Conservation (phyloP, 192 early-diverging fungal genomes). For the Kickxella alabastrina region DNA sequence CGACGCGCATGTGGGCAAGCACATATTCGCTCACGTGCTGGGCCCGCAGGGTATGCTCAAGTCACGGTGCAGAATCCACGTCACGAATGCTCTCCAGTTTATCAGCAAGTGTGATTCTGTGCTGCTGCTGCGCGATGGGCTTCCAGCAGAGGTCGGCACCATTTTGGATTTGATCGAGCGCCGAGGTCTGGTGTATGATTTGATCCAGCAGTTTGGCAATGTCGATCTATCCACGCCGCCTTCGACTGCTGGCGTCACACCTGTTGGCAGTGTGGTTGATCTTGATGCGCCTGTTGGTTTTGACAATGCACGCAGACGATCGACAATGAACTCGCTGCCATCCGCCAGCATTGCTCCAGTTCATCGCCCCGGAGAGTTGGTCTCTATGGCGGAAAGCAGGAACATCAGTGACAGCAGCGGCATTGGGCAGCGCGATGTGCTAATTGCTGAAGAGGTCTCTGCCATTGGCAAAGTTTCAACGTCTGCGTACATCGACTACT, state of each 20-base stretch:
- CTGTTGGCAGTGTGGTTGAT: neutral
- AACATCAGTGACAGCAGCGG: conserved; percentile 1
- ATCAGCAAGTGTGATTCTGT: conserved; percentile 63
- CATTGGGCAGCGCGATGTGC: conserved; percentile 3
- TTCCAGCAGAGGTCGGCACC: conserved; percentile 63
- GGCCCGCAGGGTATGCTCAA: conserved; percentile 81
- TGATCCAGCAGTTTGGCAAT: conserved; percentile 71
- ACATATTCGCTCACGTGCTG: conserved; percentile 85
- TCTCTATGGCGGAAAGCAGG: no score
- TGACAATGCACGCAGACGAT: conserved; percentile 17
- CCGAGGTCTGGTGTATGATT: conserved; percentile 57
- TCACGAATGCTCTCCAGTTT: conserved; percentile 78
- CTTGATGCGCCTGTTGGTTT: neutral
- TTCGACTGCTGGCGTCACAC: conserved; percentile 1
- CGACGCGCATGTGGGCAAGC: conserved; percentile 70
- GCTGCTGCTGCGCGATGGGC: conserved; percentile 71
- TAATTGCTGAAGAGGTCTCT: conserved; percentile 76
- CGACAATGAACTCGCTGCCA: conserved; percentile 49
- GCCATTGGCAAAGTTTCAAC: conserved; percentile 71
- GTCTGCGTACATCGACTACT: conserved; percentile 75
- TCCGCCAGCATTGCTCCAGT: conserved; percentile 53
- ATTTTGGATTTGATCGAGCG: conserved; percentile 63
- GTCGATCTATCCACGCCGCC: conserved; percentile 6
- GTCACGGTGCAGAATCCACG: conserved; percentile 74
- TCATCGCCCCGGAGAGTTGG: conserved; percentile 13